These are phyloP conservation scores for Salix koriyanagi DNA, from an alignment of 345 rosid species.

Conservation along the genomic window DNA sequence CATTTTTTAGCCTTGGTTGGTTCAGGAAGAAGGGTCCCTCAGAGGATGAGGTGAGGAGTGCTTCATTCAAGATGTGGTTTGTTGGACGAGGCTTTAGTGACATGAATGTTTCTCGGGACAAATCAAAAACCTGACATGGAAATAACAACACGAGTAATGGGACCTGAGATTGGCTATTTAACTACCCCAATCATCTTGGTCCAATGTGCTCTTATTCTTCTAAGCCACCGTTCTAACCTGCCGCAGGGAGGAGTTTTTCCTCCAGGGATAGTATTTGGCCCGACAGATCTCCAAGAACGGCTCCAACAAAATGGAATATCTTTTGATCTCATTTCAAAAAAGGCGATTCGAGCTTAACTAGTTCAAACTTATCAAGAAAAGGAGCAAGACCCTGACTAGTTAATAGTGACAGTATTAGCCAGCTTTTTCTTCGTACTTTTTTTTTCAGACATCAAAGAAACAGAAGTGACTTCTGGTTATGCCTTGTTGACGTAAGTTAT, in stretches of 20 bases:
- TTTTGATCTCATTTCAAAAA: constrained; percentile 66
- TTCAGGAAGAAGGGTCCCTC: constrained; percentile 77
- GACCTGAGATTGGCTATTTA: constrained; percentile 87
- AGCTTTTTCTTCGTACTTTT: no score
- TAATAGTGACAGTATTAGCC: not conserved
- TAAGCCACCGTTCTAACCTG: constrained; percentile 50
- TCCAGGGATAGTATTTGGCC: constrained; percentile 76
- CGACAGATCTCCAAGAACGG: constrained; percentile 65
- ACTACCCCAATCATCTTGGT: constrained; percentile 63
- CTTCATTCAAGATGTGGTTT: constrained; percentile 89
- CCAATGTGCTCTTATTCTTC: constrained; percentile 63
- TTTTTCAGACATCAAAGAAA: not conserved
- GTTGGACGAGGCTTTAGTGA: constrained; percentile 72
- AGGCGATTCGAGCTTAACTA: constrained; percentile 25
- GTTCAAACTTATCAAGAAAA: not conserved
- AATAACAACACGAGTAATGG: constrained; percentile 63
- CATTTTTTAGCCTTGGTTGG: constrained; percentile 75
- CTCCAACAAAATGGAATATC: constrained; percentile 72
- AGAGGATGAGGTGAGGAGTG: constrained; percentile 72
- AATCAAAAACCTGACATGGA: constrained; percentile 58
- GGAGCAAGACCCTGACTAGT: not conserved
- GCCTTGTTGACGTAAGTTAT: not conserved
- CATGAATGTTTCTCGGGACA: constrained; percentile 34
- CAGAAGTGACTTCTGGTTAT: not conserved
- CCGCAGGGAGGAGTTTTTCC: constrained; percentile 75